Percentiles rank a stretch among this genome's conserved stretches.
Conservation (phyloP, 768 basidiomycete genomes). For the Trametes meyenii region DNA sequence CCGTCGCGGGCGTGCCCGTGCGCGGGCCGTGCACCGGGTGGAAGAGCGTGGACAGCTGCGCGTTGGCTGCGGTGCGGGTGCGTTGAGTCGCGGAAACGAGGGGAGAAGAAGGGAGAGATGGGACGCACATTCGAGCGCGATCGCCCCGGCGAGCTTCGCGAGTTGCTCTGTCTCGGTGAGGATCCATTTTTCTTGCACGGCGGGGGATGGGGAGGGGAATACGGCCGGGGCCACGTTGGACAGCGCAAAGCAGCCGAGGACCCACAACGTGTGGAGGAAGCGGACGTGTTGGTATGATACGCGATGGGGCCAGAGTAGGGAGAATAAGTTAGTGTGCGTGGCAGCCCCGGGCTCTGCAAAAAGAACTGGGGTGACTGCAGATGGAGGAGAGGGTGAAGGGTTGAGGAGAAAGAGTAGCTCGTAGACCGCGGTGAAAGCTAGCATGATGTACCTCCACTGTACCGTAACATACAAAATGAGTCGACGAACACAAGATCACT, state of each 20-base stretch:
- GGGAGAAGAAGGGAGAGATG: neutral
- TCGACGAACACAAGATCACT: neutral
- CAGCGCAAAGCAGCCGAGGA: conserved; percentile 74
- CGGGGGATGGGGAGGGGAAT: conserved; percentile 45
- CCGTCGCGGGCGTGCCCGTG: conserved; percentile 28
- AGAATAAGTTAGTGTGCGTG: conserved; percentile 35
- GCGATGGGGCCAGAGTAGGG: conserved; percentile 58
- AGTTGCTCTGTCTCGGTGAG: conserved; percentile 44
- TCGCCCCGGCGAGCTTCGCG: conserved; percentile 42
- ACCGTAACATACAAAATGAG: neutral
- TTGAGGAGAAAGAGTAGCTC: conserved; percentile 70
- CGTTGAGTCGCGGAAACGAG: neutral
- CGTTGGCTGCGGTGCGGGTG: neutral
- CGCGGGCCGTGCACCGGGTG: conserved; percentile 47
- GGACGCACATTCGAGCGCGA: conserved; percentile 58
- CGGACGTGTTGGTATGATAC: conserved; percentile 77
- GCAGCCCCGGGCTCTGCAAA: conserved; percentile 26
- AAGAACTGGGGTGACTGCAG: conserved; percentile 32
- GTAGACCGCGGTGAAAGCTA: conserved; percentile 56
- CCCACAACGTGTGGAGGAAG: conserved; percentile 76
- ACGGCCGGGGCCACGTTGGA: conserved; percentile 71
- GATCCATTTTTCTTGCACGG: conserved; percentile 24
- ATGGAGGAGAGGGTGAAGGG: conserved; percentile 47
- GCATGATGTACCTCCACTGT: conserved; percentile 84
- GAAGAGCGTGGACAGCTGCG: conserved; percentile 30